Base-by-base conservation (phyloP, 805 yeast genomes). In the Debaryomyces castellii region DNA sequence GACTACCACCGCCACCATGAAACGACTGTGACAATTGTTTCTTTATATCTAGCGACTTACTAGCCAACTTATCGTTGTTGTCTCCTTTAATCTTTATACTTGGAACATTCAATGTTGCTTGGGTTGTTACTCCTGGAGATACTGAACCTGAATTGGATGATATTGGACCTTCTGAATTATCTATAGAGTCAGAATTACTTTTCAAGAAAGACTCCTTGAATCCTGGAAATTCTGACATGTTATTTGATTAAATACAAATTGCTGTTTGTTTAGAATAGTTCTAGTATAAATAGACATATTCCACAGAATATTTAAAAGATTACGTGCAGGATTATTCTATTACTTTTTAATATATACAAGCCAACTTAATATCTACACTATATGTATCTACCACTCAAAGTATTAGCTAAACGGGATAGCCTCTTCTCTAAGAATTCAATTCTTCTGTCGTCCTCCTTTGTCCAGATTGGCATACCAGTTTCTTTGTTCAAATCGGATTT, bases 11-110 rank as follows among this genome's bases (percentile, higher is more conserved):
- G 7, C 47, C 43, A 1, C 60, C 61, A 10, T 59, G 55, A 24
- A 69, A 60, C 17, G 75, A 69, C 48, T 70, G 75, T 24, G 71
- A 65, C 11, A 72, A 60, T 52, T 70, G 76, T 44, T 64, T 66
- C 47, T 70, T 72, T 50, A 72, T 70, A 47, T 71, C 76, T 14
- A 57, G 45, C 9, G 70, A 62, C 40, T 60, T 55, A 46, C 63
- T 61, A 40, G 66, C 54, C 9, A 67, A 49, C 36, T 57, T 59
- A 40, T 54, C 38, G 46, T 57, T 59, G 40, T 54, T 36, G 46
- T 65, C 66, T 33, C 54, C 46, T 39, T 64, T 63, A 30, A 66
- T 53, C 39, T 60, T 66, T 39, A 66, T 62, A 41, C 58, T 60
- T 10, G 74, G 73, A 18, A 53, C 39, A 32, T 44, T 47, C 17